Base-by-base conservation (phyloP, 2,329 filamentous ascomycete species). In the Arachnomyces sp. region DNA sequence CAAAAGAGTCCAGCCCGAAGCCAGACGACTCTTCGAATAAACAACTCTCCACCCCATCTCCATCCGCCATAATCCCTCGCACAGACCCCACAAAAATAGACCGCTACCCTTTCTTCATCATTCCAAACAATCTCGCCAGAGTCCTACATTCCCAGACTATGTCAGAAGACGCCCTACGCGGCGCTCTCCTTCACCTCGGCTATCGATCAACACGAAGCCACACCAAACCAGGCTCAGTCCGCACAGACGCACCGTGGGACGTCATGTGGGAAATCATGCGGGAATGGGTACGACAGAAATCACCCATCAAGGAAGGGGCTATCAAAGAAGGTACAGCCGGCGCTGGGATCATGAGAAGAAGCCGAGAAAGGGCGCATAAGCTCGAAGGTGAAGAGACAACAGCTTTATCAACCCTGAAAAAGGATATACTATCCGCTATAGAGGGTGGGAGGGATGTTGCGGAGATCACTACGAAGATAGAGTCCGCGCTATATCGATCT, bases 241-340 rank as follows among this genome's bases (percentile, higher is more conserved):
- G 93, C 68, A 96, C 92, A 0, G 80, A 96, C 62, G 92, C 92
- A 11, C 86, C 89, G 0, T 98, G 88, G 88, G 72, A 72, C 3
- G 80, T 86, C 0, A 76, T 98, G 35, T 96, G 92, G 89, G 84
- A 93, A 58, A 71, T 96, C 18, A 92, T 96, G 78, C 76, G 86
- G 17, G 88, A 95, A 63, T 98, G 88, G 87, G 78, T 85, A 11
- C 77, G 82, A 16, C 87, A 94, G 57, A 84, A 82, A 53, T 73
- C 77, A 0, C 88, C 89, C 0, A 72, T 94, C 43, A 93, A 85
- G 57, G 77, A 81, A 28, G 77, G 76, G 1, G 78, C 78, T 14
- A 71, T 94, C 40, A 83, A 78, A 52, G 72, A 79, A 31, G 75
- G 74, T n/a, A 85, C 75, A 38, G 69, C 87, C 1, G 86, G 85